Conservation (phyloP, 352 stramenopile genomes). For the Globisporangium splendens region DNA sequence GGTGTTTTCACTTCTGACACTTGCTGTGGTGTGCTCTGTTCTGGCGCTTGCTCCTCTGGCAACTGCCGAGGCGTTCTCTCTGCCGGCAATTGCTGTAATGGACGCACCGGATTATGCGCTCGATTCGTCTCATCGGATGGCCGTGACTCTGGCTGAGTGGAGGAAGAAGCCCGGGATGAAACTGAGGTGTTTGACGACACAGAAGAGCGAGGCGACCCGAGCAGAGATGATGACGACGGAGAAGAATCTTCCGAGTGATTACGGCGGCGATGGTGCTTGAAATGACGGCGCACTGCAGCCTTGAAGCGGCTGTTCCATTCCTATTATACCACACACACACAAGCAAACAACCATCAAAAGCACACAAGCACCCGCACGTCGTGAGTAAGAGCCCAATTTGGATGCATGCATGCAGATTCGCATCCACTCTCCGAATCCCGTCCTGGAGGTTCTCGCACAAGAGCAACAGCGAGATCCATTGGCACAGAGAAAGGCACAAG, state of each 20-base stretch:
- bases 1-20: no score
- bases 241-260: slow-evolving; percentile 1
- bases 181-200: background rate
- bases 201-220: background rate
- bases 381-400: background rate
- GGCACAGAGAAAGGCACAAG: no score
- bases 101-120: background rate
- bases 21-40: background rate
- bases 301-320: slow-evolving; percentile 12
- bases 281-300: slow-evolving; percentile 4
- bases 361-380: background rate
- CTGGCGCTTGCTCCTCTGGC: background rate
- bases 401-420: background rate
- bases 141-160: background rate
- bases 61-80: no score
- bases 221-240: background rate
- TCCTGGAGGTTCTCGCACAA: background rate
- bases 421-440: background rate
- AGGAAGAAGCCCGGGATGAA: background rate
- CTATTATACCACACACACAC: background rate
- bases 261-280: slow-evolving; percentile 2
- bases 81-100: no score
- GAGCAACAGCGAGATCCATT: background rate
- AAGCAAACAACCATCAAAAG: background rate
- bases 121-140: background rate